Conservation (phyloP, 108 stramenopile genomes). For the Schizochytrium sp. region DNA sequence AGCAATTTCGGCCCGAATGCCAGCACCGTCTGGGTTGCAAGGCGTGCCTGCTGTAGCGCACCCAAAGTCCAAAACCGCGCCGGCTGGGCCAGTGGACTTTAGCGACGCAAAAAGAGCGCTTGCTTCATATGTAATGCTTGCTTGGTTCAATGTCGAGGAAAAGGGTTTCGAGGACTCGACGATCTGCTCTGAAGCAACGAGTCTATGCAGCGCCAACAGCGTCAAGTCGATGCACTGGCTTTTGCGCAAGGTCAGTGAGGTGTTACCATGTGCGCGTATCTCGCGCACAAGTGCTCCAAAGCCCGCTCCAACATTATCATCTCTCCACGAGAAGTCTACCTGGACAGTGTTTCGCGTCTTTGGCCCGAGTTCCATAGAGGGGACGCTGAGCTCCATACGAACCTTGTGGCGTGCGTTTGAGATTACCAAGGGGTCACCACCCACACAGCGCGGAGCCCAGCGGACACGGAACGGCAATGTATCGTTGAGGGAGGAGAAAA, state of each 20-base stretch:
- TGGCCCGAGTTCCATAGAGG: background rate
- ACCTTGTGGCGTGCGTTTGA: background rate
- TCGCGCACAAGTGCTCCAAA: background rate
- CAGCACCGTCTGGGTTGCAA: background rate
- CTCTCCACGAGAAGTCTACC: background rate
- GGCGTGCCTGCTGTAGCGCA: background rate
- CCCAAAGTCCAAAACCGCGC: background rate
- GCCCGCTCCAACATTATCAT: background rate
- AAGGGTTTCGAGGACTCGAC: background rate
- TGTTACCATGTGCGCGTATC: background rate
- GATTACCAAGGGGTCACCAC: background rate
- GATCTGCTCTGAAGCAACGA: background rate
- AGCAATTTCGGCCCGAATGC: background rate
- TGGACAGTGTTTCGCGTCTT: background rate
- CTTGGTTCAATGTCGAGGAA: background rate
- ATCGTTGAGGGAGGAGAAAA: background rate
- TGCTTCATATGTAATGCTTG: background rate
- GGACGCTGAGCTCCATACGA: background rate
- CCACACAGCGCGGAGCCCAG: background rate
- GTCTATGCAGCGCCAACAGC: background rate
- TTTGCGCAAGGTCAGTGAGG: background rate
- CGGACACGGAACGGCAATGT: background rate
- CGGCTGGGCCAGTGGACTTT: background rate
- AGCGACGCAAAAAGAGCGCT: background rate
- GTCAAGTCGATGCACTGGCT: background rate